Evolutionary conservation across 768 basidiomycete genomes (phyloP).

Genomic region (Nidularia sp.): DNA sequence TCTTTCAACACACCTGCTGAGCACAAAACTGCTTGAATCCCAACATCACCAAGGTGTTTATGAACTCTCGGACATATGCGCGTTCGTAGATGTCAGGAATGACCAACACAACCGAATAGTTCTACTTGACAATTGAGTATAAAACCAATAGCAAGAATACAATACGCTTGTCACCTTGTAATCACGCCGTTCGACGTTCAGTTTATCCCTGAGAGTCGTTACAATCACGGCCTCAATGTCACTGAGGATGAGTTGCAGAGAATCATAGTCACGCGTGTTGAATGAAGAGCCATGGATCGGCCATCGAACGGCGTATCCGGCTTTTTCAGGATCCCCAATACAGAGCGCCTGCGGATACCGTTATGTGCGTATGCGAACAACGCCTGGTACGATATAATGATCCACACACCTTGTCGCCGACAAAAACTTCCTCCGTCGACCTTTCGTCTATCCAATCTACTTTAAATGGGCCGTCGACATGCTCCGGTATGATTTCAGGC

Average conservation of each 20-base stretch:
- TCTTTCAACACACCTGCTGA: conserved; percentile 63
- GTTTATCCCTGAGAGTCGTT: conserved; percentile 53
- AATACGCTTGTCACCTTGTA: too few species aligned
- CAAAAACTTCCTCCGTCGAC: conserved; percentile 46
- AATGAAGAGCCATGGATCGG: conserved; percentile 81
- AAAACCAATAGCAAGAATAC: too few species aligned
- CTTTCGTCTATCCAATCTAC: conserved; percentile 77
- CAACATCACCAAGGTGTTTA: conserved; percentile 72
- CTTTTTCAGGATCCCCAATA: conserved; percentile 60
- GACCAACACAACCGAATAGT: conserved; percentile 83
- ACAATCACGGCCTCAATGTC: conserved; percentile 75
- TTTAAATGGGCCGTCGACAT: conserved; percentile 70
- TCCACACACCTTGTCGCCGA: conserved; percentile 64
- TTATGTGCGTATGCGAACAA: too few species aligned
- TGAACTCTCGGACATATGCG: conserved; percentile 74
- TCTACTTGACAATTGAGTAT: too few species aligned
- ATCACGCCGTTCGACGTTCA: conserved; percentile 48
- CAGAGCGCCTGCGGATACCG: conserved; percentile 65
- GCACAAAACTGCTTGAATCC: conserved; percentile 92
- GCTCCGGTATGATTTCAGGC: conserved; percentile 81
- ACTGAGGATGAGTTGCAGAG: conserved; percentile 63
- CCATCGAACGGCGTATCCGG: conserved; percentile 75
- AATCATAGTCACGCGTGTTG: conserved; percentile 77
- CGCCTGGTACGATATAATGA: background rate
- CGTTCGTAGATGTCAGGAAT: conserved; percentile 92